Conservation (phyloP, 441 rosid genomes). For the Capsella rubella region DNA sequence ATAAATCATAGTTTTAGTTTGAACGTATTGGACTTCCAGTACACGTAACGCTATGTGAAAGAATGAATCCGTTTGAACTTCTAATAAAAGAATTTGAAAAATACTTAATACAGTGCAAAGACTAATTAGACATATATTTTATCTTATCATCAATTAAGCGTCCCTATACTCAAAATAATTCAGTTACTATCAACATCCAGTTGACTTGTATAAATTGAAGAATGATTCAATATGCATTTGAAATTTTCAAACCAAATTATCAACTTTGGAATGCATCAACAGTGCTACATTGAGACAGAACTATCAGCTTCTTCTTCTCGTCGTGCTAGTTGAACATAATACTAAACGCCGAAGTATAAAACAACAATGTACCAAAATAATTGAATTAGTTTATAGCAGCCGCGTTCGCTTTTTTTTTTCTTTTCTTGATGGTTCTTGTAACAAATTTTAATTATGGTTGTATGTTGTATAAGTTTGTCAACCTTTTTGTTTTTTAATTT, state of each 20-base stretch:
- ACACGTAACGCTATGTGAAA: background rate
- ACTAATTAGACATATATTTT: background rate
- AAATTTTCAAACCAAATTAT: slow-evolving; percentile 6
- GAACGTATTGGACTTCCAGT: background rate
- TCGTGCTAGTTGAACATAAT: background rate
- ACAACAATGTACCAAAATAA: background rate
- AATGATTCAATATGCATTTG: slow-evolving; percentile 3
- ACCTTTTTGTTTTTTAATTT: too few species aligned
- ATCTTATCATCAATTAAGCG: background rate
- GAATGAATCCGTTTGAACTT: background rate
- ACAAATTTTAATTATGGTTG: too few species aligned
- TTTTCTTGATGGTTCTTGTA: too few species aligned
- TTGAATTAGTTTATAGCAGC: background rate
- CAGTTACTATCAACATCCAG: background rate
- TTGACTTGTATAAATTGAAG: background rate
- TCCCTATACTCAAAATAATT: slow-evolving; percentile 9
- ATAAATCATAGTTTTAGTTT: background rate
- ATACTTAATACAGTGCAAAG: background rate
- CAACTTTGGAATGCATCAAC: slow-evolving; percentile 6
- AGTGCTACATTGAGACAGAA: background rate
- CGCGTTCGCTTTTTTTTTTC: background rate
- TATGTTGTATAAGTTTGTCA: background rate
- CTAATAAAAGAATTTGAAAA: background rate
- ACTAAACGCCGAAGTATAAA: background rate
- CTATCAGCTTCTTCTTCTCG: background rate